Evolutionary conservation across 495 filamentous ascomycete species (phyloP), one percentile per base, ranked within the genome.

Genomic region (Niebla homalea): DNA sequence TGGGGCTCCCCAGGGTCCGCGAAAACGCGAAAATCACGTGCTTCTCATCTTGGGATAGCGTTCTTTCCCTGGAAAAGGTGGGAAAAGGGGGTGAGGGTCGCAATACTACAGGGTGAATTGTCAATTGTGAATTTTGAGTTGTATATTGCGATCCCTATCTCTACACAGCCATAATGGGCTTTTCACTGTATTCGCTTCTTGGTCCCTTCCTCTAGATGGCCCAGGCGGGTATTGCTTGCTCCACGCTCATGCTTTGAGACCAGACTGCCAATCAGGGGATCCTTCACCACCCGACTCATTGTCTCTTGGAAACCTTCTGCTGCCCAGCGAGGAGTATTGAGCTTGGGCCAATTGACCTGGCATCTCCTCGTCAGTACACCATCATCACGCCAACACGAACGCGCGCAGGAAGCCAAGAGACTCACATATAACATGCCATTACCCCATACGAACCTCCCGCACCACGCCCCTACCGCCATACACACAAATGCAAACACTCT

Each of bases 291-390:
- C 59, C 83, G 79, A 59, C 69, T 72, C 58, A 94, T 76, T 21
- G 88, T 83, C 60, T 97, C 90, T 53, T 90, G 83, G 57, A 89
- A 92, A 10, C 88, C 86, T 62, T 98, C 93, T 1, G 76, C 76
- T 1, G 85, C 90, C 66, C 79, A 89, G 3, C 82, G 76, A 7
- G 87, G 81, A 5, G 86, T 86, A 56, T 92, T 94, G 5, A 98
- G 76, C 61, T 92, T 94, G 16, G 92, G 92, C 92, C 92, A 98
- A 66, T 90, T 93, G 25, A 98, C 88, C 88, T 94, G 41, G n/a
- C 19, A 35, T 32, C 7, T 36, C 44, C 50, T 38, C 29, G 20
- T 57, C 48, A 35, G 37, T 43, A 52, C 19, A 32, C 2, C 8
- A 2, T 32, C 29, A 32, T 32, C 29, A 32, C 7, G 14, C 37